Conservation (phyloP, 2,329 filamentous ascomycete species). For the Trichoderma afroharzianum region DNA sequence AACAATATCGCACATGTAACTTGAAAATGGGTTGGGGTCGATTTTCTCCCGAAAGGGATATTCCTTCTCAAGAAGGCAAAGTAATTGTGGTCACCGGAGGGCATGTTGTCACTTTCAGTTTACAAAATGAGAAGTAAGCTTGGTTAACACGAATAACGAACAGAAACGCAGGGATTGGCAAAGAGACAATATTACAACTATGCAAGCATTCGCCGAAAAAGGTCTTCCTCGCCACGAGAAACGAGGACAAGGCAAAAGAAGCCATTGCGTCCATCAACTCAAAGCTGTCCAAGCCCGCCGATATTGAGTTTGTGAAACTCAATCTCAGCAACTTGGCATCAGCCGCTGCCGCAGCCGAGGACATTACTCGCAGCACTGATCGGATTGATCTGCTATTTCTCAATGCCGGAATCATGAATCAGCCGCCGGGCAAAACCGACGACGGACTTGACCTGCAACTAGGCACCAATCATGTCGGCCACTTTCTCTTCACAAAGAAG, state of each 20-base stretch:
- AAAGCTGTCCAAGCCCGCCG: constrained; percentile 32
- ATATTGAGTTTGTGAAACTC: constrained; percentile 26
- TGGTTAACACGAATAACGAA: neutral
- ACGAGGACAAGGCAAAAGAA: constrained; percentile 39
- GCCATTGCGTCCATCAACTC: constrained; percentile 37
- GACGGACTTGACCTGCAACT: constrained; percentile 50
- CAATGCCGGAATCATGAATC: constrained; percentile 45
- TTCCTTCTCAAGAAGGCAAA: constrained; percentile 44
- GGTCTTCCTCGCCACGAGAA: constrained; percentile 54
- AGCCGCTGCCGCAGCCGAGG: neutral
- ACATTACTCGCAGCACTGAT: neutral
- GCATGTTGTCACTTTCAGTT: constrained; percentile 21
- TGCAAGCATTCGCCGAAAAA: constrained; percentile 44
- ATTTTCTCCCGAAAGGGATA: constrained; percentile 38
- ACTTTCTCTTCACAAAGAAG: neutral
- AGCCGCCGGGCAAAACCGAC: constrained; percentile 33
- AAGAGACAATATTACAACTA: constrained; percentile 27
- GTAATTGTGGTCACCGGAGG: constrained; percentile 51
- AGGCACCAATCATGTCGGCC: constrained; percentile 41
- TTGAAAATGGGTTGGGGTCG: neutral
- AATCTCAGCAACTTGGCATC: neutral
- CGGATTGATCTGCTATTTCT: constrained; percentile 44
- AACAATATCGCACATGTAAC: neutral
- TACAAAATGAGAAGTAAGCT: neutral
- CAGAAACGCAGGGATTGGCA: constrained; percentile 36